phyloP scores from a whole-genome alignment of 345 rosid genomes.

The Brassica carinata region DNA sequence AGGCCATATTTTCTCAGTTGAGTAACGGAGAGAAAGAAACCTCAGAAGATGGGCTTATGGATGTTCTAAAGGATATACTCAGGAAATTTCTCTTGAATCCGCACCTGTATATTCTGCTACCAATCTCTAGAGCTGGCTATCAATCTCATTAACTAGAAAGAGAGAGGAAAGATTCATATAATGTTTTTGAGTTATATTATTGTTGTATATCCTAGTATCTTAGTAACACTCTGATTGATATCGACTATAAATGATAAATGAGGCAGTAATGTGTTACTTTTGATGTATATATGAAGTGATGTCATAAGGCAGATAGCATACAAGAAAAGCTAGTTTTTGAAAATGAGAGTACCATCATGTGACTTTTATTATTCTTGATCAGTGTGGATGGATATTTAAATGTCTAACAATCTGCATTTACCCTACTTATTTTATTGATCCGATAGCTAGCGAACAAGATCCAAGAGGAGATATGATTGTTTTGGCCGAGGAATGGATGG shows the following conservation, averaged over 20 bases:
- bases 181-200: background rate
- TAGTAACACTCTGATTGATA: background rate
- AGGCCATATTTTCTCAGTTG: conserved; percentile 50
- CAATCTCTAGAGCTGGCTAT: conserved; percentile 8
- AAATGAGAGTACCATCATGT: background rate
- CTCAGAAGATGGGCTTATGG: conserved; percentile 31
- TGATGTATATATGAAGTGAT: background rate
- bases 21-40: conserved; percentile 34
- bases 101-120: conserved; percentile 51
- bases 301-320: background rate
- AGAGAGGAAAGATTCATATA: background rate
- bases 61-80: conserved; percentile 52
- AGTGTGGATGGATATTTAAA: background rate
- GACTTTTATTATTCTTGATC: background rate
- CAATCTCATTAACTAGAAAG: background rate
- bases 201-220: conserved; percentile 22
- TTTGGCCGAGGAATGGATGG: conserved; percentile 8
- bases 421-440: too few relatives aligned
- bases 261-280: background rate
- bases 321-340: background rate
- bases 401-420: too few relatives aligned
- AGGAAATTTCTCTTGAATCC: conserved; percentile 57
- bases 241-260: background rate
- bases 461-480: background rate
- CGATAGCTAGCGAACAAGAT: background rate